A percentile compares a stretch with the other conserved stretches of the same genome.
Conservation (phyloP, 257 asterid genomes). For the Cinchona pubescens region DNA sequence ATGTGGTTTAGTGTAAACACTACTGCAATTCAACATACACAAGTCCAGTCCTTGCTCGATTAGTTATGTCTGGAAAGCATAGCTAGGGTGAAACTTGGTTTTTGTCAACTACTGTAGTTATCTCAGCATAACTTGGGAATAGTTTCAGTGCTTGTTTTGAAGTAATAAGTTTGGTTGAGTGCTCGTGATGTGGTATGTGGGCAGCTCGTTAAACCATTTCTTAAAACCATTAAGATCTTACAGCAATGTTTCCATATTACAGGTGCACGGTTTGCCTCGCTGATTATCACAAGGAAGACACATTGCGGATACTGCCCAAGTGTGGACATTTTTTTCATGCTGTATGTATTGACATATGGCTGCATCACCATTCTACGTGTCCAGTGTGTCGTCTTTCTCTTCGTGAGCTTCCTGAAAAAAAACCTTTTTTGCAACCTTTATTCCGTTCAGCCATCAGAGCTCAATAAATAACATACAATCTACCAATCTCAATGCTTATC, state of each 20-base stretch:
- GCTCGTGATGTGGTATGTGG: background rate
- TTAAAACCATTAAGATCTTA: background rate
- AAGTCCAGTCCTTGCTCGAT: background rate
- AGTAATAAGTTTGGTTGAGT: background rate
- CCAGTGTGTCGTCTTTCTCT: constrained; percentile 88
- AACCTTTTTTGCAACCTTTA: constrained; percentile 61
- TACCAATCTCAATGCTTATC: constrained; percentile 31
- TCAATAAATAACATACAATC: constrained; percentile 37
- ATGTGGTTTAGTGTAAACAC: background rate
- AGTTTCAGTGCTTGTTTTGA: background rate
- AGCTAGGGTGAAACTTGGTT: background rate
- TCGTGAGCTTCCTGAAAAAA: constrained; percentile 52
- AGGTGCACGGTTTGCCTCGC: constrained; percentile 80
- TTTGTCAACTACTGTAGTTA: background rate
- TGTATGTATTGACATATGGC: constrained; percentile 75
- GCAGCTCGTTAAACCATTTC: background rate
- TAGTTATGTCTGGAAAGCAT: background rate
- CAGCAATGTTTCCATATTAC: background rate
- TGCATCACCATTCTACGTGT: constrained; percentile 71
- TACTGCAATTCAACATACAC: background rate
- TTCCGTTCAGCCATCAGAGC: constrained; percentile 66
- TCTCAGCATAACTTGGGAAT: background rate
- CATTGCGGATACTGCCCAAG: constrained; percentile 52
- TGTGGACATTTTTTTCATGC: constrained; percentile 84
- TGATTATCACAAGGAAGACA: constrained; percentile 69